Conservation (phyloP, 2,329 filamentous ascomycete genomes). For the Macrophomina phaseolina region DNA sequence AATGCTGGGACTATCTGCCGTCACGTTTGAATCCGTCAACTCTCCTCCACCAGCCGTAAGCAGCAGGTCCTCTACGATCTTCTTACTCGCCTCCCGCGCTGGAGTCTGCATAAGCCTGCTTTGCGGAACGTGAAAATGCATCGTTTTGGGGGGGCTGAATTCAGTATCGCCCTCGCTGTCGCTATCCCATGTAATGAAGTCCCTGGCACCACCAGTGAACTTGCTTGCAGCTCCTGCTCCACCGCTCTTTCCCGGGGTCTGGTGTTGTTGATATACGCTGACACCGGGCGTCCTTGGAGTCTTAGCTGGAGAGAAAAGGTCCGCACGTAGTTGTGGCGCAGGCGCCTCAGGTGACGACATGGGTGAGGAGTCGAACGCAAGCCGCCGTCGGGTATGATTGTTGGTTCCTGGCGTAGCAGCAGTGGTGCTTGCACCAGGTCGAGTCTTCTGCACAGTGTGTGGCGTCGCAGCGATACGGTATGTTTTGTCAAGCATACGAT, state of each 20-base stretch:
- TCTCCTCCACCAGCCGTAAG: slow-evolving; percentile 71
- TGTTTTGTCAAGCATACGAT: slow-evolving; percentile 92
- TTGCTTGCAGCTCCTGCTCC: slow-evolving; percentile 3
- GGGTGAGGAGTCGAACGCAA: slow-evolving; percentile 51
- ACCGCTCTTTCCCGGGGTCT: slow-evolving; percentile 7
- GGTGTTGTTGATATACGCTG: slow-evolving; percentile 64
- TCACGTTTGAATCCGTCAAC: slow-evolving; percentile 55
- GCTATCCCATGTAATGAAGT: slow-evolving; percentile 66
- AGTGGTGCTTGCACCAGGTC: slow-evolving; percentile 7
- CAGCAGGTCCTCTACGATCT: slow-evolving; percentile 81
- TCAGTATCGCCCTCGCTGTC: slow-evolving; percentile 64
- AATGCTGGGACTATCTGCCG: slow-evolving; percentile 55
- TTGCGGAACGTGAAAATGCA: slow-evolving; percentile 81
- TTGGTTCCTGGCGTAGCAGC: slow-evolving; percentile 83
- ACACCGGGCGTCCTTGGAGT: slow-evolving; percentile 77
- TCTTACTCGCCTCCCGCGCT: slow-evolving; percentile 78
- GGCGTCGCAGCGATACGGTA: slow-evolving; percentile 94
- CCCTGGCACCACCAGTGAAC: slow-evolving; percentile 8
- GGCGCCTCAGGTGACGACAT: slow-evolving; percentile 69
- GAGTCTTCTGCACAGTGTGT: slow-evolving; percentile 60
- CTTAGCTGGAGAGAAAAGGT: slow-evolving; percentile 43
- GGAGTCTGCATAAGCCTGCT: slow-evolving; percentile 81
- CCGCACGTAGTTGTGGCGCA: slow-evolving; percentile 81
- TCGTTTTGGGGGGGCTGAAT: slow-evolving; percentile 91
- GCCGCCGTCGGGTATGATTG: slow-evolving; percentile 31